phyloP scores from a whole-genome alignment of 805 yeast species.

The Yarrowia sp. region DNA sequence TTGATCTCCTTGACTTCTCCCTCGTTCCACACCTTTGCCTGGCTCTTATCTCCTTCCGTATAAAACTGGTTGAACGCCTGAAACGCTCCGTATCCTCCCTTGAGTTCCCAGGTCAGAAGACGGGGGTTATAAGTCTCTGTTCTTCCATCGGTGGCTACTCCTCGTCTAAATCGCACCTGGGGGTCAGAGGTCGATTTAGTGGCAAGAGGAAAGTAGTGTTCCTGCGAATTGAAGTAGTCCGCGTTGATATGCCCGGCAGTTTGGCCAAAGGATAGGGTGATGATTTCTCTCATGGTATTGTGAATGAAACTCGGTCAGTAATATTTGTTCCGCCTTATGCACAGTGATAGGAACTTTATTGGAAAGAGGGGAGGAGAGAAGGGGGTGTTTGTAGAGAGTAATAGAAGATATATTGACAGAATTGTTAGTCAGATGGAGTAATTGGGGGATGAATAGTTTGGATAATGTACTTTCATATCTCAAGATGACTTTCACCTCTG shows the following conservation, averaged over 20 bases:
- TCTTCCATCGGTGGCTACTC: constrained; percentile 52
- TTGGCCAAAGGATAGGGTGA: constrained; percentile 77
- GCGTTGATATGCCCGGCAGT: constrained; percentile 75
- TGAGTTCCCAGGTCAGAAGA: constrained; percentile 78
- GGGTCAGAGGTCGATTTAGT: constrained; percentile 54
- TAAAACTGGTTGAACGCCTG: constrained; percentile 43
- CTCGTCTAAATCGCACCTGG: constrained; percentile 56
- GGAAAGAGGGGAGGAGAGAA: neutral
- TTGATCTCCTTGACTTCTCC: constrained; percentile 44
- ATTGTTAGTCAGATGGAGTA: too few species aligned
- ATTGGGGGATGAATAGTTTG: too few species aligned
- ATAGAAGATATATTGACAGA: too few species aligned
- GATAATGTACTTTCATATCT: too few species aligned
- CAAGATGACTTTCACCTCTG: too few species aligned
- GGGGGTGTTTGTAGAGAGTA: neutral
- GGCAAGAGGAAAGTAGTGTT: constrained; percentile 64
- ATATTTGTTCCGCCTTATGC: constrained; percentile 14
- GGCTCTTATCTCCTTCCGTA: constrained; percentile 38
- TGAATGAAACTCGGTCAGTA: neutral
- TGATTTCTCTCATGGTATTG: constrained; percentile 68
- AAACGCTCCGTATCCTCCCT: constrained; percentile 77
- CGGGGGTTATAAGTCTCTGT: constrained; percentile 79
- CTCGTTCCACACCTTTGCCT: constrained; percentile 42
- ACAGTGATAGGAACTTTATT: neutral
- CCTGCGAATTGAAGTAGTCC: constrained; percentile 84